Conservation (phyloP, 768 basidiomycete species). For the Lentinus brumalis region DNA sequence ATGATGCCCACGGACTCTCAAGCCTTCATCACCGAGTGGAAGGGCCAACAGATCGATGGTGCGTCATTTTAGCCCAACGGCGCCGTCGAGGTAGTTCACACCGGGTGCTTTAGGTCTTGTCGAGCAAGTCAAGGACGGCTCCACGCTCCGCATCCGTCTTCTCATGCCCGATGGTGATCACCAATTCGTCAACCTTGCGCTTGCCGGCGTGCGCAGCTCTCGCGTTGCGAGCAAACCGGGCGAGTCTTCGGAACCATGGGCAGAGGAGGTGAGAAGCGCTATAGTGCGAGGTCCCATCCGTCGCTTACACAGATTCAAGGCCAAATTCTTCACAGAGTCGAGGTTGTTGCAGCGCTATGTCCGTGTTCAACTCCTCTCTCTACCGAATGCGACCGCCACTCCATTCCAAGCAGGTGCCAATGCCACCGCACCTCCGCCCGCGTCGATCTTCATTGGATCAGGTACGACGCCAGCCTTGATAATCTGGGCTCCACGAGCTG, state of each 20-base stretch:
- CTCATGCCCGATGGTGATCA: constrained; percentile 88
- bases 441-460: constrained; percentile 88
- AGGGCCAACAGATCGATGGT: constrained; percentile 91
- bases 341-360: constrained; percentile 81
- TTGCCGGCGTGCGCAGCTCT: constrained; percentile 81
- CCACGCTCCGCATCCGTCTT: constrained; percentile 85
- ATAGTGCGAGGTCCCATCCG: neutral
- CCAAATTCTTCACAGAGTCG: constrained; percentile 91
- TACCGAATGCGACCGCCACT: constrained; percentile 76
- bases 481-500: no score
- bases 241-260: constrained; percentile 80
- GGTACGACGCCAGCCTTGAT: constrained; percentile 41
- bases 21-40: constrained; percentile 88
- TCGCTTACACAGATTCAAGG: constrained; percentile 45
- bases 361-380: constrained; percentile 74
- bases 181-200: constrained; percentile 83
- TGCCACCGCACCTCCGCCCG: constrained; percentile 58
- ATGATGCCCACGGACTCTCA: constrained; percentile 90
- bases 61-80: constrained; percentile 15
- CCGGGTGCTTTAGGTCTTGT: constrained; percentile 65
- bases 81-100: constrained; percentile 4
- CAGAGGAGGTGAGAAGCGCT: constrained; percentile 75
- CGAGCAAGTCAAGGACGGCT: constrained; percentile 92
- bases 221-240: constrained; percentile 71
- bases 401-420: constrained; percentile 71